Evolutionary conservation across 108 stramenopile genomes (phyloP), one percentile per base, ranked within the genome.

Genomic region (Chaetoceros tenuissimus): DNA sequence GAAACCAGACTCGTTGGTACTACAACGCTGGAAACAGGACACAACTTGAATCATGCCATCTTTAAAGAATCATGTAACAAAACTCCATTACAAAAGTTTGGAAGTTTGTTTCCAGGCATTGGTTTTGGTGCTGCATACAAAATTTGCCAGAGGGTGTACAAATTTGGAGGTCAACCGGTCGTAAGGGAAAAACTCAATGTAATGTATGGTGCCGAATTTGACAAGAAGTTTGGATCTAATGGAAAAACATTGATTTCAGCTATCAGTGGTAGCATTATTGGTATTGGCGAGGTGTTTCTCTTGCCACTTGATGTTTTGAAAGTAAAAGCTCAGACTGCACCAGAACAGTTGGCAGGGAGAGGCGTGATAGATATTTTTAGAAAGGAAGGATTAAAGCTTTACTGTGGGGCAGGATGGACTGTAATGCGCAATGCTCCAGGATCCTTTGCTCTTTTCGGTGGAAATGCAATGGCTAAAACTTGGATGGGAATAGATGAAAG

Each of bases 81-180:
- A 63, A 46, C 60, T 17, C 29, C 68, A 21, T 48, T 57, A 0
- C 46, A 34, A 44, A 87, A 87, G 64, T 59, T 69, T 53, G 58
- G 64, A 27, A 66, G 68, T 55, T 78, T 88, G 7, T 88, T 85
- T 52, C 87, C 87, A 18, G 87, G 87, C 2, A 69, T 88, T 46
- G 82, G 84, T 18, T 88, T 81, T 43, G 87, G 82, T 27, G 84
- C 82, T 17, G 87, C 68, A 21, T 88, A 88, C 78, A 88, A 88
- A 77, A 74, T 88, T 54, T 67, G 80, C 24, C 84, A 88, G 59
- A 79, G 87, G 27, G 69, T 81, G 13, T 88, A 88, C 72, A 88
- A 88, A 55, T 88, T 80, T 52, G 84, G 86, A 28, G 87, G 87
- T 13, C 87, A 88, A 66, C 84, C 79, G 7, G 65, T 78, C 29